Evolutionary conservation across 306 rosid species (phyloP).

Genomic region (Astragalus membranaceus): DNA sequence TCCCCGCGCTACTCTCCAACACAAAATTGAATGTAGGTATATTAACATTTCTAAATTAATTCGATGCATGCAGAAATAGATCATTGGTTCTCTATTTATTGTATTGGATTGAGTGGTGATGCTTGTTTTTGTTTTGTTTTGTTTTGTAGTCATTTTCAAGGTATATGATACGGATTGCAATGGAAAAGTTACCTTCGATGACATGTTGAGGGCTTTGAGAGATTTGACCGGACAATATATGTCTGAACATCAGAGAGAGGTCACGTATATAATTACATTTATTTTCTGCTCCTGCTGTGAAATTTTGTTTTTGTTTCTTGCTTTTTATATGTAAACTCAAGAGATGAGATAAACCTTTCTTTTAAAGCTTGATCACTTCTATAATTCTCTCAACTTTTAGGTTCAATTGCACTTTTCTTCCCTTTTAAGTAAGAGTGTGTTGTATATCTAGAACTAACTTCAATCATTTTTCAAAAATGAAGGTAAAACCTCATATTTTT

Average conservation of each 20-base stretch:
- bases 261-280: background rate
- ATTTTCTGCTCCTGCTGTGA: conserved; percentile 1
- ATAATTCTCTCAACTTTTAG: conserved; percentile 3
- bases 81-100: background rate
- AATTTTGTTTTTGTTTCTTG: background rate
- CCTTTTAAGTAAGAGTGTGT: background rate
- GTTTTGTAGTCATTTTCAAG: conserved; percentile 63
- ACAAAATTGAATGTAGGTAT: conserved; percentile 55
- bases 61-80: background rate
- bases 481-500: background rate
- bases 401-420: background rate
- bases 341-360: conserved; percentile 1
- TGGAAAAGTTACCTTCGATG: conserved; percentile 57
- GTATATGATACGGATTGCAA: conserved; percentile 62
- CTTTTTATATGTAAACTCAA: background rate
- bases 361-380: background rate
- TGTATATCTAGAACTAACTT: background rate
- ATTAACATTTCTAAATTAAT: background rate
- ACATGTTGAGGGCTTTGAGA: conserved; percentile 46
- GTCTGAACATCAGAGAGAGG: conserved; percentile 75
- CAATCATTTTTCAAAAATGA: background rate
- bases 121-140: background rate
- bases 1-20: conserved; percentile 58
- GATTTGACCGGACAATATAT: conserved; percentile 73
- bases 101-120: conserved; percentile 15